These are phyloP conservation scores for Mytilinidion resinicola DNA, from an alignment of 495 filamentous ascomycete genomes.

Conservation along the genomic window DNA sequence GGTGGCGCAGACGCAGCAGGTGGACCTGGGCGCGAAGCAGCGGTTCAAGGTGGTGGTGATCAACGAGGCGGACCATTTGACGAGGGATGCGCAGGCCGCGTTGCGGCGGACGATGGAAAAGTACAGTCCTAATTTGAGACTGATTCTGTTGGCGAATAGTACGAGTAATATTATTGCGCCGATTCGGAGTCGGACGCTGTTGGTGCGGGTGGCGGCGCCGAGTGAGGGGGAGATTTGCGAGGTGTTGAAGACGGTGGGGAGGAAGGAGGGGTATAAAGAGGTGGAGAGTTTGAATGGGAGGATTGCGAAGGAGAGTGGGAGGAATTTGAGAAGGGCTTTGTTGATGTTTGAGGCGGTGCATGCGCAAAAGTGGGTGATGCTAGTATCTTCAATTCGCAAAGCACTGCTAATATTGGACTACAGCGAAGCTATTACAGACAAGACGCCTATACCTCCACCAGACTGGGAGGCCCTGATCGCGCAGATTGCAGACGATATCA, in stretches of 20 bases:
- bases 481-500: conserved; percentile 83
- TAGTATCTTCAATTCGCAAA: neutral
- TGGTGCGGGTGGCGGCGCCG: conserved; percentile 88
- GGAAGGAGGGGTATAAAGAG: conserved; percentile 68
- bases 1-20: conserved; percentile 96
- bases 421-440: conserved; percentile 86
- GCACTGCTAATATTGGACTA: neutral
- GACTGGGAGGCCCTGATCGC: conserved; percentile 91
- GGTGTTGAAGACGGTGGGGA: conserved; percentile 67
- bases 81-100: conserved; percentile 90
- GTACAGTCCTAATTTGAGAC: conserved; percentile 85
- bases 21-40: conserved; percentile 81
- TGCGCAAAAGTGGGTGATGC: conserved; percentile 74
- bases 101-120: conserved; percentile 97
- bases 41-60: conserved; percentile 98
- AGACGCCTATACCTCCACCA: conserved; percentile 81
- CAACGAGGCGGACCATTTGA: conserved; percentile 97
- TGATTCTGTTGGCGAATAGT: conserved; percentile 88
- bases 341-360: conserved; percentile 96
- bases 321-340: conserved; percentile 82
- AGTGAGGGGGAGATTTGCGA: conserved; percentile 74
- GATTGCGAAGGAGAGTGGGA: conserved; percentile 85
- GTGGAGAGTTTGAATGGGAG: conserved; percentile 65
- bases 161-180: conserved; percentile 97
- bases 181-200: conserved; percentile 79